These are phyloP conservation scores for Pleurotus citrinopileatus DNA, from an alignment of 768 basidiomycete species.

Conservation along the genomic window DNA sequence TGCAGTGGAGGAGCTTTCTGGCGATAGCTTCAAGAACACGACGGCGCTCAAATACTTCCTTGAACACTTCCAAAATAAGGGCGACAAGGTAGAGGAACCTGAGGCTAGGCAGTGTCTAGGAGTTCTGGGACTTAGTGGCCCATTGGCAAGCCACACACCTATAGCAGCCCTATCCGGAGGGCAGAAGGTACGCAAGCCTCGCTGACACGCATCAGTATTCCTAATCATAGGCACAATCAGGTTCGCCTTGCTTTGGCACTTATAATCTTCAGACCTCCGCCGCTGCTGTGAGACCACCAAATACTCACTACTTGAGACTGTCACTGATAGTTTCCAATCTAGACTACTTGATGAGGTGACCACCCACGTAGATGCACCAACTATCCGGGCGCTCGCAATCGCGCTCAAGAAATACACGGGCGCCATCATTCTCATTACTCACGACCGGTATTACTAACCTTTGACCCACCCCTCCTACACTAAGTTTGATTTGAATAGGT, in stretches of 20 bases:
- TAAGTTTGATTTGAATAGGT: slow-evolving; percentile 3
- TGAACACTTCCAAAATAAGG: slow-evolving; percentile 23
- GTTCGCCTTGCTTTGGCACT: slow-evolving; percentile 59
- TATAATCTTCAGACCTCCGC: slow-evolving; percentile 51
- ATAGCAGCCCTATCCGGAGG: slow-evolving; percentile 51
- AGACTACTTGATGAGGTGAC: slow-evolving; percentile 57
- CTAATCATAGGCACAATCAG: slow-evolving; percentile 20
- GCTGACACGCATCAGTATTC: not conserved
- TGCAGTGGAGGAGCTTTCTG: slow-evolving; percentile 51
- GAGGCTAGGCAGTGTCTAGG: slow-evolving; percentile 39
- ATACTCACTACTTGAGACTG: not conserved
- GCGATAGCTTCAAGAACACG: slow-evolving; percentile 13
- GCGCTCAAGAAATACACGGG: slow-evolving; percentile 52
- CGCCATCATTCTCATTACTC: slow-evolving; percentile 61
- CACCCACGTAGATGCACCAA: slow-evolving; percentile 65
- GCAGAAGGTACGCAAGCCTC: slow-evolving; percentile 36
- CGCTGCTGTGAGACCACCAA: slow-evolving; percentile 33
- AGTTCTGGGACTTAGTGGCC: slow-evolving; percentile 40
- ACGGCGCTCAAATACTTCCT: slow-evolving; percentile 26
- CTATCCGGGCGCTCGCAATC: slow-evolving; percentile 51
- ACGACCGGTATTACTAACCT: slow-evolving; percentile 44
- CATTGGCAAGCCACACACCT: slow-evolving; percentile 40
- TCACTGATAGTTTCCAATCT: not conserved
- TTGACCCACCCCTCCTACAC: not conserved
- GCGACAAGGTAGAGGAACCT: slow-evolving; percentile 33